Conservation (phyloP, 805 yeast genomes). For the Naumovozyma dairenensis region DNA sequence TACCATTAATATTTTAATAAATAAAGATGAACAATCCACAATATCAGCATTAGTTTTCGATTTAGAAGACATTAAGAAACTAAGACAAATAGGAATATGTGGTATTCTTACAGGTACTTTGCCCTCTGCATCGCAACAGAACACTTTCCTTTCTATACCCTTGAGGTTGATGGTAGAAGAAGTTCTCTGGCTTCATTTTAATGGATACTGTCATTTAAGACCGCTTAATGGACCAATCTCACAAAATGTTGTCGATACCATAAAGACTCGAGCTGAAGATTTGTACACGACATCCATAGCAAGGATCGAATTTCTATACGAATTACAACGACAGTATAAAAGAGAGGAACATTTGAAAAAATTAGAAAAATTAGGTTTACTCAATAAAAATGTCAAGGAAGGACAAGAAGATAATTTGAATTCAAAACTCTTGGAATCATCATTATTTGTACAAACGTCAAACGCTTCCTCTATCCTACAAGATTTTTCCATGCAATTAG, state of each 20-base stretch:
- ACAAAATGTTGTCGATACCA: conserved; percentile 1
- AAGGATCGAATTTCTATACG: conserved; percentile 10
- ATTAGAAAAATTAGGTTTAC: conserved; percentile 12
- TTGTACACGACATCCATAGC: conserved; percentile 1
- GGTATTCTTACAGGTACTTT: conserved; percentile 80
- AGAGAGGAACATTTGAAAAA: conserved; percentile 16
- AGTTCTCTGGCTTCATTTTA: conserved; percentile 48
- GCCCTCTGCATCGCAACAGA: conserved; percentile 89
- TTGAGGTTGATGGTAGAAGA: conserved; percentile 67
- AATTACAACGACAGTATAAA: conserved; percentile 14
- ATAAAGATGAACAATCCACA: background rate
- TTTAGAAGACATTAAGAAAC: conserved; percentile 39
- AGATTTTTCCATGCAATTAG: background rate
- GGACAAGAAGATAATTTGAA: background rate
- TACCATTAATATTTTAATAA: background rate
- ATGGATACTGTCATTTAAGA: conserved; percentile 30
- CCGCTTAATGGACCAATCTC: conserved; percentile 35
- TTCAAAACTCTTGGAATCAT: conserved; percentile 13
- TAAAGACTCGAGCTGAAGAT: conserved; percentile 1
- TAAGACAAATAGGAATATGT: conserved; percentile 55
- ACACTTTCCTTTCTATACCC: conserved; percentile 78
- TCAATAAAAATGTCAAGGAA: background rate
- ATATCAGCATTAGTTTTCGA: conserved; percentile 48
- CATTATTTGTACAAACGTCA: conserved; percentile 18
- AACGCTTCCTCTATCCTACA: conserved; percentile 8